A percentile compares a stretch with the other conserved stretches of the same genome.
These are phyloP conservation scores for Botrytis tulipae DNA, from an alignment of 2,329 filamentous ascomycete genomes.

Conservation along the genomic window DNA sequence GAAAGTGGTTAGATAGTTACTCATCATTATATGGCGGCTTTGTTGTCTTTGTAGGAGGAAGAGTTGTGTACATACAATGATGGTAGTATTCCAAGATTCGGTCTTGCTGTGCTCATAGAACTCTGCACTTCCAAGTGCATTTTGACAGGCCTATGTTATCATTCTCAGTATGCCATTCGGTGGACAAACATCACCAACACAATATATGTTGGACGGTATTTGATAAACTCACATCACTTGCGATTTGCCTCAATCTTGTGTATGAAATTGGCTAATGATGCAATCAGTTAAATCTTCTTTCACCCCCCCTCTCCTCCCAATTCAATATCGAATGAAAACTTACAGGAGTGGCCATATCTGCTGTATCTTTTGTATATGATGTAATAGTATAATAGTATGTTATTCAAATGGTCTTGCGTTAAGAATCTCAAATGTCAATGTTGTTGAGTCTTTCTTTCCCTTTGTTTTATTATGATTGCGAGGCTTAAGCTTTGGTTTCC, in stretches of 20 bases:
- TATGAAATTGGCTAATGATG: conserved; percentile 66
- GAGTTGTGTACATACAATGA: conserved; percentile 70
- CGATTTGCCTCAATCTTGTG: conserved; percentile 79
- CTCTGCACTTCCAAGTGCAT: conserved; percentile 68
- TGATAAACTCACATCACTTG: conserved; percentile 64
- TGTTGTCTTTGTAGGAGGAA: background rate
- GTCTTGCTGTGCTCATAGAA: conserved; percentile 87
- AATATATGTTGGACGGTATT: background rate
- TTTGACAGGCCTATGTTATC: conserved; percentile 69
- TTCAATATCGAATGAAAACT: background rate
- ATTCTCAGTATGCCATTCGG: conserved; percentile 6
- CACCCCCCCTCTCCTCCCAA: background rate
- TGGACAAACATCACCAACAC: background rate
- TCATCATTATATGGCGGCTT: background rate
- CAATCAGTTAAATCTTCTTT: conserved; percentile 12
- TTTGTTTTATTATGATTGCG: background rate
- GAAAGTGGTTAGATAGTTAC: conserved; percentile 18
- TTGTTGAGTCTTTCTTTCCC: conserved; percentile 1
- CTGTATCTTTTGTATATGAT: conserved; percentile 13
- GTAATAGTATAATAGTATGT: background rate
- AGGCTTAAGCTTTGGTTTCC: background rate
- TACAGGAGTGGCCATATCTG: conserved; percentile 31
- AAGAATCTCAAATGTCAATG: background rate
- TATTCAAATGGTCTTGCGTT: background rate
- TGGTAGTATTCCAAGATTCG: conserved; percentile 83